Evolutionary conservation across 1,139 yeast genomes (phyloP).

Genomic region (Kurtzmaniella quercitrusa): DNA sequence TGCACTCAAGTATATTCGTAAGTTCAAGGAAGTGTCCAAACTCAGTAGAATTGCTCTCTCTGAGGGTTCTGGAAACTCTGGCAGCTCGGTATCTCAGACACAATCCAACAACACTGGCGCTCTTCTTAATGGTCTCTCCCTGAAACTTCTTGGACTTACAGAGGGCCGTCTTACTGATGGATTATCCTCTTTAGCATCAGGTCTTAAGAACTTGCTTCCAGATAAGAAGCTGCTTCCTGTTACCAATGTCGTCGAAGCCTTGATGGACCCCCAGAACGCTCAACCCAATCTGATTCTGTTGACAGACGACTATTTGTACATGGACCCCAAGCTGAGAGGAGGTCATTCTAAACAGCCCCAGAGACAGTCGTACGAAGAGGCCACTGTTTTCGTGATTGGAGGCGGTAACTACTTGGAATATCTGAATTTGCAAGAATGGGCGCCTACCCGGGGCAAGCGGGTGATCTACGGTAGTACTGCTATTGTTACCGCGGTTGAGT

Average conservation of each 20-base stretch:
- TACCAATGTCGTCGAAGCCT: constrained; percentile 84
- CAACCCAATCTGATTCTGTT: constrained; percentile 56
- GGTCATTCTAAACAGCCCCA: constrained; percentile 87
- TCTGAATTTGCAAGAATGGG: constrained; percentile 90
- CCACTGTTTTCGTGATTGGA: constrained; percentile 89
- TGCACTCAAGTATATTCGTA: constrained; percentile 68
- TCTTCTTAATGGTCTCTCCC: constrained; percentile 71
- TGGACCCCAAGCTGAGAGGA: constrained; percentile 89
- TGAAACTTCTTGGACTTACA: constrained; percentile 74
- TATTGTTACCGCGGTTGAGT: constrained; percentile 70
- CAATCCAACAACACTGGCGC: constrained; percentile 43
- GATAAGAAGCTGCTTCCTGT: constrained; percentile 84
- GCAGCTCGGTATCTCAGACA: constrained; percentile 9
- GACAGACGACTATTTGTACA: constrained; percentile 86
- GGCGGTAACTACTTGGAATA: constrained; percentile 96
- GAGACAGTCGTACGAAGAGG: constrained; percentile 74
- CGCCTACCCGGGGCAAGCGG: constrained; percentile 22
- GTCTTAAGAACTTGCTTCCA: constrained; percentile 82
- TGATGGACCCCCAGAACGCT: constrained; percentile 76
- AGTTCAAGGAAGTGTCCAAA: constrained; percentile 75
- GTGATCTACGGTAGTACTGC: constrained; percentile 88
- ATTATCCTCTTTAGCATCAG: constrained; percentile 82
- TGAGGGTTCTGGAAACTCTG: constrained; percentile 16
- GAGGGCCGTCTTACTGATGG: constrained; percentile 79
- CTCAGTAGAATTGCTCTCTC: constrained; percentile 48